Conservation (phyloP, 805 yeast species). For the Jamesozyma hellenica region DNA sequence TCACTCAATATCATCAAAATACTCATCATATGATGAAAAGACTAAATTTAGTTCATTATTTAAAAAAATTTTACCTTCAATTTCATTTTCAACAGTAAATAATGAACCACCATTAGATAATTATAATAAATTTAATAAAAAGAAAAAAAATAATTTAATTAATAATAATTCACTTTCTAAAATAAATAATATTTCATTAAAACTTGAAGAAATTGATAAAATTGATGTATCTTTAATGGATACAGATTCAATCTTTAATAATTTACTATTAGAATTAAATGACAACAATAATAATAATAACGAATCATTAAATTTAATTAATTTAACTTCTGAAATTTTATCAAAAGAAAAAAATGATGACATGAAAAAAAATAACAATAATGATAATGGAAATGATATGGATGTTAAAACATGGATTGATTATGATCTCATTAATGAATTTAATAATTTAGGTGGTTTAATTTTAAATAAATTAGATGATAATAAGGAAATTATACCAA, state of each 20-base stretch:
- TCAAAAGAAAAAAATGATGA: no score
- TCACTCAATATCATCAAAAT: not conserved
- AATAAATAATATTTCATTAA: conserved; percentile 1
- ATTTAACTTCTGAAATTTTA: not conserved
- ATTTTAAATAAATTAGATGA: not conserved
- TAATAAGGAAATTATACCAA: conserved; percentile 9
- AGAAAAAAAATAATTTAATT: not conserved
- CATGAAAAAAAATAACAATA: not conserved
- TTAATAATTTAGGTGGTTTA: conserved; percentile 14
- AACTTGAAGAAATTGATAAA: conserved; percentile 2
- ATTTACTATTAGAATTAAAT: conserved; percentile 18
- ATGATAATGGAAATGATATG: not conserved
- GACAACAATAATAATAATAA: not conserved
- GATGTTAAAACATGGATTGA: conserved; percentile 7
- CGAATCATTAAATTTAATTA: not conserved
- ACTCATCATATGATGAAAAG: no score
- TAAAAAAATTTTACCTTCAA: conserved; percentile 1
- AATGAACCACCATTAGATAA: not conserved
- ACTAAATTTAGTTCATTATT: conserved; percentile 1
- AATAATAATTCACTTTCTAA: no score
- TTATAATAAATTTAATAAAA: no score
- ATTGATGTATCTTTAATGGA: conserved; percentile 19
- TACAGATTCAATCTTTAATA: conserved; percentile 24
- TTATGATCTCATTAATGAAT: conserved; percentile 14
- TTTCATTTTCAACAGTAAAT: not conserved